phyloP scores from a whole-genome alignment of 2,329 filamentous ascomycete species.

The Diaporthe australafricana region DNA sequence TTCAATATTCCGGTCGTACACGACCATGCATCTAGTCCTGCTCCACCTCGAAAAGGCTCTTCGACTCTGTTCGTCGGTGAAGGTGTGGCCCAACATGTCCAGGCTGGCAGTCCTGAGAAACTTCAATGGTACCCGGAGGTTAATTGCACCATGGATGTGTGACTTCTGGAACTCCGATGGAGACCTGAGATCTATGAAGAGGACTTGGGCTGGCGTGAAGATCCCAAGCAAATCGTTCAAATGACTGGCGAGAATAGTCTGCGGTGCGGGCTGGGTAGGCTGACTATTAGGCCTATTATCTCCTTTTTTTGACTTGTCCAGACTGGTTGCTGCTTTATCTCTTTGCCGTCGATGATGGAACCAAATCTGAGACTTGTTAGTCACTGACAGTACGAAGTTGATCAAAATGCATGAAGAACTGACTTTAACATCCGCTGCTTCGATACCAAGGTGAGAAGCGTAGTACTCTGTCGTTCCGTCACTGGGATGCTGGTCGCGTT shows the following conservation, averaged over 20 bases:
- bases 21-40: conserved; percentile 60
- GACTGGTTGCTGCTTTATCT: conserved; percentile 57
- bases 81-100: conserved; percentile 62
- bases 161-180: conserved; percentile 59
- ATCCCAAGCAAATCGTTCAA: conserved; percentile 64
- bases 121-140: conserved; percentile 61
- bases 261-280: conserved; percentile 47
- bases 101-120: conserved; percentile 61
- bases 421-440: conserved; percentile 62
- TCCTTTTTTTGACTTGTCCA: conserved; percentile 57
- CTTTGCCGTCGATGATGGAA: conserved; percentile 65
- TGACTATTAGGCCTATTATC: conserved; percentile 45
- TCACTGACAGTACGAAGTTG: neutral
- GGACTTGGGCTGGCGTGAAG: conserved; percentile 56
- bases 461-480: conserved; percentile 64
- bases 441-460: conserved; percentile 65
- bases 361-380: conserved; percentile 52
- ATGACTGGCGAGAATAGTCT: conserved; percentile 64
- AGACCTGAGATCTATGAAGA: conserved; percentile 64
- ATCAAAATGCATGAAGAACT: conserved; percentile 38
- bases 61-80: conserved; percentile 61
- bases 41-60: conserved; percentile 60
- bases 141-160: conserved; percentile 64
- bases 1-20: conserved; percentile 64
- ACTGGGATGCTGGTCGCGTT: conserved; percentile 58